Evolutionary conservation across 116 monocot genomes (phyloP), one percentile per base, ranked within the genome.

Genomic region (Cymodocea nodosa): DNA sequence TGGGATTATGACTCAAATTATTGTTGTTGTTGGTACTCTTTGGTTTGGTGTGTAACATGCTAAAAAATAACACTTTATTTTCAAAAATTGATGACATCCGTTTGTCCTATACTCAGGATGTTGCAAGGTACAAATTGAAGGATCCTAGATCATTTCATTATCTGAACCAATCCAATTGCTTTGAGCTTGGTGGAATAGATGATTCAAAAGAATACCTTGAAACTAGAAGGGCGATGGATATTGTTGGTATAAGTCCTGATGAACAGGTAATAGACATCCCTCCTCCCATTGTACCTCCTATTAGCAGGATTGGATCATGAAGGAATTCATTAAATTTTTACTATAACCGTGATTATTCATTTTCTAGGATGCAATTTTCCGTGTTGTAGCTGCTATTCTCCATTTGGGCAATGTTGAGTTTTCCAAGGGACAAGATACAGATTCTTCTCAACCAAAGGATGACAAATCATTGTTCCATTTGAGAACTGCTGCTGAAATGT

Each of bases 401-500:
- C 89, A 89, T 62, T 73, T 89, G 62, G 89, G 89, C 23, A 89
- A 89, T 79, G 54, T 89, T 67, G 79, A 84, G 62, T 89, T 89
- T 73, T 37, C 82, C 20, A 85, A 89, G 50, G 89, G 89, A 73
- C 73, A 77, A 19, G 89, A 84, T 67, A 51, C 57, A 51, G 89
- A 84, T 70, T 82, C 89, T 65, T 89, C 89, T 58, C 70, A 75
- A 30, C 85, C 79, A 35, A 89, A 77, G 73, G 84, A 89, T 82
- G 89, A 84, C 61, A 82, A 81, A 52, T 89, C 89, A 15, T 59
- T 66, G 68, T 84, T 73, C 65, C 89, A 89, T 78, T 68, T 89
- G 57, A 77, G 64, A 35, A 82, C 79, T 60, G 85, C 85, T 74
- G 85, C 89, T 17, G 85, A 85, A 30, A 68, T 89, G 77, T 80